Base-by-base conservation (phyloP, 129 eudicot genomes). In the Escallonia herrerae region DNA sequence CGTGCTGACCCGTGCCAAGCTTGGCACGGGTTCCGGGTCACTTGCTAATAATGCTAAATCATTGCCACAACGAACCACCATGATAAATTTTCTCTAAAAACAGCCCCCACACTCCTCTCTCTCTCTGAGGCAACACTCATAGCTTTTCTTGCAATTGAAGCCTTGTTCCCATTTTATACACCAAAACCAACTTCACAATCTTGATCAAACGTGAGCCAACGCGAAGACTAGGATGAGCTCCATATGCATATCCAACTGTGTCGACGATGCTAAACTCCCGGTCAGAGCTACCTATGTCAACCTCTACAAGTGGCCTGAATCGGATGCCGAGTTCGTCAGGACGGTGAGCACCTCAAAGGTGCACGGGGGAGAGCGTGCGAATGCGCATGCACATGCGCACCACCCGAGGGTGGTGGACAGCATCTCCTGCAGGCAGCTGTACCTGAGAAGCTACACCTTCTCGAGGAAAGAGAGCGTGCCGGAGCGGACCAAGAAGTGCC, bases 381-480 rank as follows among this genome's bases (percentile, higher is more conserved):
- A 56, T n/a, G 62, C n/a, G 39, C 46, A 3, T 50, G 46, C 44
- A 0, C 67, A 41, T n/a, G 70, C 65, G 13, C 50, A 6, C 42
- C 60, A 12, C 2, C 65, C 77, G 4, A 69, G 79, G 72, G 87
- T 77, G 72, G 86, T 80, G 61, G 86, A 86, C 52, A 83, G 82
- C 58, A 54, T 82, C 47, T 80, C 89, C 7, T 86, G 89, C 69
- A 74, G 95, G 75, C 86, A 86, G 53, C 14, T 80, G 68, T 86
- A 83, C 65, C 89, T 86, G 3, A 65, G 89, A 66, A 83, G 95
- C 75, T 86, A 86, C 66, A 74, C 82, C n/a, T 86, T 86, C 60
- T 77, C 95, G 3, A 83, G 80, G 63, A 80, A 82, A 62, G 80
- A 86, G 63, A 73, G 69, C 5, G 73, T 85, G 66, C 71, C 78